Conservation (phyloP, 768 basidiomycete genomes). For the Lanmaoa rubissima region DNA sequence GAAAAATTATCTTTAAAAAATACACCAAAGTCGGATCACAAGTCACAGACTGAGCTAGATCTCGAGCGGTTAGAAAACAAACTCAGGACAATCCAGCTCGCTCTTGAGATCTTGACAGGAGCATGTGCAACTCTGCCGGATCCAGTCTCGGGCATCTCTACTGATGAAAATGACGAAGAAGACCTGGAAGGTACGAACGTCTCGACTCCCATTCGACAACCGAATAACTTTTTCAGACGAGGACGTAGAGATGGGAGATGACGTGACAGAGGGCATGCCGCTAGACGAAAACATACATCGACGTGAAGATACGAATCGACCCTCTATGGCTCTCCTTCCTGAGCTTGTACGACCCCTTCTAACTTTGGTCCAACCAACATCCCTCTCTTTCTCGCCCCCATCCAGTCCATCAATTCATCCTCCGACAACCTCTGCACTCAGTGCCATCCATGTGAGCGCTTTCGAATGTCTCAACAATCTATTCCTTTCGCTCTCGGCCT, state of each 20-base stretch:
- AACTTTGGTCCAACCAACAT: conserved; percentile 67
- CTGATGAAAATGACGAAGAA: conserved; percentile 34
- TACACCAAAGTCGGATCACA: conserved; percentile 75
- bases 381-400: conserved; percentile 79
- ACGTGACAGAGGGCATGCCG: conserved; percentile 24
- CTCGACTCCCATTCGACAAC: conserved; percentile 9
- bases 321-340: conserved; percentile 41
- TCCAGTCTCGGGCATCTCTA: conserved; percentile 46
- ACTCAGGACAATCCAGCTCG: conserved; percentile 72
- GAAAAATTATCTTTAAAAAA: conserved; percentile 62
- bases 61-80: conserved; percentile 71
- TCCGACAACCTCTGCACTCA: conserved; percentile 83
- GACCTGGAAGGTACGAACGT: conserved; percentile 36
- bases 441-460: conserved; percentile 80
- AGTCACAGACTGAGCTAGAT: conserved; percentile 61
- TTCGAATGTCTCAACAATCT: conserved; percentile 91
- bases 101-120: conserved; percentile 86
- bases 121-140: conserved; percentile 87
- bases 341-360: conserved; percentile 69
- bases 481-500: conserved; percentile 67
- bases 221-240: conserved; percentile 41
- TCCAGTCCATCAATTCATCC: conserved; percentile 72
- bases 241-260: conserved; percentile 41
- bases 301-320: conserved; percentile 30
- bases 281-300: conserved; percentile 20